Percentiles rank a stretch among this genome's conserved stretches.
Conservation (phyloP, 2,329 filamentous ascomycete genomes). For the Diaporthe eres region DNA sequence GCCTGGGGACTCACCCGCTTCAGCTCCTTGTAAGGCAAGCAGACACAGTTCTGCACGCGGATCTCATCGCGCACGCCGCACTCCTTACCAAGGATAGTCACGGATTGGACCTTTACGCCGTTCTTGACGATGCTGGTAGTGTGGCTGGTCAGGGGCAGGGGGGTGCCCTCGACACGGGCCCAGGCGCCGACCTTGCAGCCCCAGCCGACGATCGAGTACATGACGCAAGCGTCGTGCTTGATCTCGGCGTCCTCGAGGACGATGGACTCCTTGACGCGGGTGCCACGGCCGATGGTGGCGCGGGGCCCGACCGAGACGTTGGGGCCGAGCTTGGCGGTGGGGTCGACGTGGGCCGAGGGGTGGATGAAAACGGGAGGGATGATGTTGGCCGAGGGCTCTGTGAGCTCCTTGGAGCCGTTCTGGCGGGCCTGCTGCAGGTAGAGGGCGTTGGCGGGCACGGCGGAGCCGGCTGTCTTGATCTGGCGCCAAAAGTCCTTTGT, state of each 20-base stretch:
- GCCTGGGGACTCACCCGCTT: slow-evolving; percentile 79
- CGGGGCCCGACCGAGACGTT: slow-evolving; percentile 98
- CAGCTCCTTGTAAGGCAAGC: slow-evolving; percentile 96
- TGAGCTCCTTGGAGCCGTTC: slow-evolving; percentile 83
- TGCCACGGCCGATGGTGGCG: slow-evolving; percentile 86
- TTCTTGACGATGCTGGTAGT: slow-evolving; percentile 97
- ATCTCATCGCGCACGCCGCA: slow-evolving; percentile 95
- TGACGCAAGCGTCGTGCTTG: slow-evolving; percentile 94
- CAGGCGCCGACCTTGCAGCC: slow-evolving; percentile 96
- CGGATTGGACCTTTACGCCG: slow-evolving; percentile 97
- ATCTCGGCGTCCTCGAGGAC: slow-evolving; percentile 96
- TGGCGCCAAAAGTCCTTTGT: slow-evolving; percentile 99
- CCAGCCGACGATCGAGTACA: slow-evolving; percentile 98
- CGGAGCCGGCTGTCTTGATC: slow-evolving; percentile 98
- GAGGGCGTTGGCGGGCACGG: slow-evolving; percentile 94
- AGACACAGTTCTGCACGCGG: slow-evolving; percentile 97
- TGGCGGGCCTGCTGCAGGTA: slow-evolving; percentile 97
- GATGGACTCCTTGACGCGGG: slow-evolving; percentile 94
- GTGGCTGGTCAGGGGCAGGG: slow-evolving; percentile 88
- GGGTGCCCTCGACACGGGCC: slow-evolving; percentile 96
- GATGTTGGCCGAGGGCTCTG: slow-evolving; percentile 86
- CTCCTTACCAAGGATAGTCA: slow-evolving; percentile 97
- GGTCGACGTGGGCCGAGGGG: slow-evolving; percentile 89
- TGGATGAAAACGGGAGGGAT: slow-evolving; percentile 96
- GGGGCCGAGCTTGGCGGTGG: slow-evolving; percentile 94